Evolutionary conservation across 179 eudicot species (phyloP), one percentile per base, ranked within the genome.

Genomic region (Carnegiea gigantea): DNA sequence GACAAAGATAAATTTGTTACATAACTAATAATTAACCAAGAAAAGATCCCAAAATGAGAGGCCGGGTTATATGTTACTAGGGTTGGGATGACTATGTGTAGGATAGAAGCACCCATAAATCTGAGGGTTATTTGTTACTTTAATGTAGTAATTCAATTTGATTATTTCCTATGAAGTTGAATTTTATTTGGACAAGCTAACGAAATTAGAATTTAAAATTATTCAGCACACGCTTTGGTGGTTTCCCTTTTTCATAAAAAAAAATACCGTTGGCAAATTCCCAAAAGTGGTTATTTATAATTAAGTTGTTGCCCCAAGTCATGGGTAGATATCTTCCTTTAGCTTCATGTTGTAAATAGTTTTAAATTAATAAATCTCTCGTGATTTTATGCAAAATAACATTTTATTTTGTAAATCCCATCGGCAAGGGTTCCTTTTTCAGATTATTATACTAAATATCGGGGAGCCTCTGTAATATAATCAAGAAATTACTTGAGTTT

Each of bases 41-140:
- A 70, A 33, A 70, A 14, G 73, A 70, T 70, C 14, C 33, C 72
- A 70, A 15, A 36, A 21, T 18, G 0, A 33, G 9, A 70, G 33
- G n/a, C n/a, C n/a, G n/a, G 46, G 17, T 44, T 15, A 36, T 17
- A 30, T 5, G 6, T 70, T 36, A 33, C 33, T 28, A 36, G 46
- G 73, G 73, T 30, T 33, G 23, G 73, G 73, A 18, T 70, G 44
- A 70, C 3, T 70, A 30, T 70, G 26, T 70, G 44, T 14, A 70
- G 44, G 44, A 30, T 40, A 11, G 26, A 62, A 11, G 11, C 62
- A 62, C n/a, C 30, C 15, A n/a, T 43, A 73, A 73, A 73, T 40
- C 51, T 7, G 54, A 44, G 75, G 49, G 46, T 11, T 71, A 71
- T 71, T 18, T 72, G 75, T 43, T 72, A 72, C 75, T 72, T 40